These are phyloP conservation scores for Tuber magnatum DNA, from an alignment of 495 filamentous ascomycete genomes.

Conservation along the genomic window DNA sequence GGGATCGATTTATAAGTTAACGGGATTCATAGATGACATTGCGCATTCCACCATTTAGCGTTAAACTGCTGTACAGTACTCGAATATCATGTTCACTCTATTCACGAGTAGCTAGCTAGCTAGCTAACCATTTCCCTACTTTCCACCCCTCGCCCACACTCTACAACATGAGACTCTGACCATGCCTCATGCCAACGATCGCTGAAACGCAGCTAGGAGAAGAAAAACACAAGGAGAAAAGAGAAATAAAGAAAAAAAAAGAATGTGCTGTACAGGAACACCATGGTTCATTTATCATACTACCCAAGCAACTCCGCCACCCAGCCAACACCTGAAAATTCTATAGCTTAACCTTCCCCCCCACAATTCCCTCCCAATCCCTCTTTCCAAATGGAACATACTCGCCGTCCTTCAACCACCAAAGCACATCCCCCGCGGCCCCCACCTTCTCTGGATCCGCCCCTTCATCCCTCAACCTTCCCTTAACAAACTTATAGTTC, in stretches of 20 bases:
- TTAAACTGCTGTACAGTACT: neutral
- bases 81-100: neutral
- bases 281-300: conserved; percentile 10
- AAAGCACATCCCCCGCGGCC: conserved; percentile 53
- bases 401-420: conserved; percentile 56
- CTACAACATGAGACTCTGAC: neutral
- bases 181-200: neutral
- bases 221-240: conserved; percentile 10
- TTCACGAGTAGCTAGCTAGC: neutral
- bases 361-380: conserved; percentile 63
- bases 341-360: conserved; percentile 64
- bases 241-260: conserved; percentile 18
- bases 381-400: conserved; percentile 61
- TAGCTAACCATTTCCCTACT: neutral
- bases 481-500: conserved; percentile 83
- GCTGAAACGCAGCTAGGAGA: conserved; percentile 2
- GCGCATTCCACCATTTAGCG: neutral
- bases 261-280: conserved; percentile 40
- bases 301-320: neutral
- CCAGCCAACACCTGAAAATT: conserved; percentile 5
- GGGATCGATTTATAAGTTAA: neutral
- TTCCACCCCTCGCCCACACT: neutral
- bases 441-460: conserved; percentile 58
- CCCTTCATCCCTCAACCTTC: conserved; percentile 60
- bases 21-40: neutral